Percentiles rank a stretch among this genome's conserved stretches.
Evolutionary conservation across 129 eudicot species (phyloP).

Genomic region (Calendula officinalis): DNA sequence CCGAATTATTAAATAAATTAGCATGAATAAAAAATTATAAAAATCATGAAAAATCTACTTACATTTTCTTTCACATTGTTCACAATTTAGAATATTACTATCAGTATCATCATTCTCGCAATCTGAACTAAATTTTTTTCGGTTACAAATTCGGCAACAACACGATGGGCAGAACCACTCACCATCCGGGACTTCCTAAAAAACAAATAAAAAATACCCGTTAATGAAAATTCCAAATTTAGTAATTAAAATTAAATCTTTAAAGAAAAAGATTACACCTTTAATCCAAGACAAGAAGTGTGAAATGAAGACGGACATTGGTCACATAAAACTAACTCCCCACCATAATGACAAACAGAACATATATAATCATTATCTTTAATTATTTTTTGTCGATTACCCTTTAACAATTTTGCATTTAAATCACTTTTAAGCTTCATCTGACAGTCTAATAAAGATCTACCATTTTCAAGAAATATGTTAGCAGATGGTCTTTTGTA

Average conservation of each 20-base stretch:
- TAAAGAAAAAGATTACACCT: slow-evolving; percentile 28
- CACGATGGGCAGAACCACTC: slow-evolving; percentile 98
- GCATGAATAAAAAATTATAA: slow-evolving; percentile 11
- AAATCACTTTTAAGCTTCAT: slow-evolving; percentile 41
- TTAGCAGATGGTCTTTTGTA: slow-evolving; percentile 56
- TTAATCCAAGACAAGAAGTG: slow-evolving; percentile 64
- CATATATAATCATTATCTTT: slow-evolving; percentile 67
- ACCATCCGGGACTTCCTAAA: slow-evolving; percentile 86
- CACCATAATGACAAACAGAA: slow-evolving; percentile 85
- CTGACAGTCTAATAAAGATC: slow-evolving; percentile 72
- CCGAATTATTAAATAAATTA: slow-evolving; percentile 16
- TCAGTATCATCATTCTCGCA: slow-evolving; percentile 31
- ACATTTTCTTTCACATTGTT: slow-evolving; percentile 84
- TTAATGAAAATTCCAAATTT: slow-evolving; percentile 8
- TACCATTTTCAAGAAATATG: slow-evolving; percentile 77
- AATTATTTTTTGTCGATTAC: slow-evolving; percentile 17
- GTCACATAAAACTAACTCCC: slow-evolving; percentile 78
- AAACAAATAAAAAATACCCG: not conserved
- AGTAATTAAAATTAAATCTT: slow-evolving; percentile 4
- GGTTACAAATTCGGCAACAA: slow-evolving; percentile 78
- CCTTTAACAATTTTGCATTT: slow-evolving; percentile 29
- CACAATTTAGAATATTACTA: slow-evolving; percentile 42
- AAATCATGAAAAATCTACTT: slow-evolving; percentile 21
- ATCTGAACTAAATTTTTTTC: slow-evolving; percentile 30
- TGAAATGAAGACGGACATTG: slow-evolving; percentile 87